Base-by-base conservation (phyloP, 345 rosid genomes). In the Lepidium aucheri region DNA sequence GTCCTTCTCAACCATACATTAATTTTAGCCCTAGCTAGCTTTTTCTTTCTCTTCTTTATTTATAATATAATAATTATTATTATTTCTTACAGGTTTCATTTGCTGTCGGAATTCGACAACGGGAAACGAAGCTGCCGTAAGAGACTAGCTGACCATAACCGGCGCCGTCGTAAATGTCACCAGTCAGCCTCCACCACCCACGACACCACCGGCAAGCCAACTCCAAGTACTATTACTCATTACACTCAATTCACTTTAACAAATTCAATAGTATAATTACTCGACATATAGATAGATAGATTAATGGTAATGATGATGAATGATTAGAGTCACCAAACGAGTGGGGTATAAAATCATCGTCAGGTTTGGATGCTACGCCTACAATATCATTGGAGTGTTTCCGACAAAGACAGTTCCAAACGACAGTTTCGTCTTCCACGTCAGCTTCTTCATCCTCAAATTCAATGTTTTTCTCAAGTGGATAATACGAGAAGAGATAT, bases 121-220 rank as follows among this genome's bases (percentile, higher is more conserved):
- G 99, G 99, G 16, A 94, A 94, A 75, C 90, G 99, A 35, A 94
- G 99, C 79, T 94, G 99, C 81, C 77, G 99, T 58, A 90, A 85
- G 72, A 74, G 99, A 62, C 67, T 94, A 59, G 99, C 99, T 0
- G 99, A 90, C 84, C 99, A 94, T 76, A 94, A 94, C 57, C 92
- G 99, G 5, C 86, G 99, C 28, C 75, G 99, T 66, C 74, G 97
- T 68, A 94, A 94, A 67, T 88, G 96, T 43, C 84, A 80, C 53
- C 84, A 81, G 76, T 20, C 70, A 24, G 34, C 55, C 61, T 33
- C 71, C 67, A 6, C 4, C 33, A 9, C 16, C 56, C 83, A 68
- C 41, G 91, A 87, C 12, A 67, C 58, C 32, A 67, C 58, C 35
- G 77, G 41, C 55, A 87, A 81, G 69, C 82, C 1, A 76, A 36